Evolutionary conservation across 2,329 filamentous ascomycete genomes (phyloP).

Genomic region (Bipolaris bicolor): DNA sequence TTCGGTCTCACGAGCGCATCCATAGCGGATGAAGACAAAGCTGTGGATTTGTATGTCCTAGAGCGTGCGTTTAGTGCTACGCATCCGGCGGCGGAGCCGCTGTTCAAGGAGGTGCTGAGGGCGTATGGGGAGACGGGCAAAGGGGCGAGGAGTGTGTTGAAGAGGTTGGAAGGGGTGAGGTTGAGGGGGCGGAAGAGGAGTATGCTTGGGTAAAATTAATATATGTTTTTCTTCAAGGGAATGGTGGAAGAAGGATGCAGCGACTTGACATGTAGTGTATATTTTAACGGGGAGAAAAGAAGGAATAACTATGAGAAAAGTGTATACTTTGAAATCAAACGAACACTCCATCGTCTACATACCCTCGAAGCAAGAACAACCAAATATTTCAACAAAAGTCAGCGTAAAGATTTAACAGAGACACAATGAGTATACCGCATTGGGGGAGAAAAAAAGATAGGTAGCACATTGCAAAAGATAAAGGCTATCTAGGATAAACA

Average conservation of each 20-base stretch:
- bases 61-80: slow-evolving; percentile 95
- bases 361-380: too few species aligned
- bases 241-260: too few species aligned
- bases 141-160: slow-evolving; percentile 75
- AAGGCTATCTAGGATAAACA: too few species aligned
- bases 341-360: too few species aligned
- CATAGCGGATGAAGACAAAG: slow-evolving; percentile 85
- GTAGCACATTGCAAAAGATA: background rate
- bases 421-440: too few species aligned
- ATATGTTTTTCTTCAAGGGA: background rate
- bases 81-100: slow-evolving; percentile 80
- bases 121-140: slow-evolving; percentile 77
- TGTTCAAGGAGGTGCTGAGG: slow-evolving; percentile 75
- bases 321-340: too few species aligned
- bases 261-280: too few species aligned
- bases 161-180: slow-evolving; percentile 86
- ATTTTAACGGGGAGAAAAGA: too few species aligned
- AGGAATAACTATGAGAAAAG: too few species aligned
- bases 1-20: slow-evolving; percentile 88
- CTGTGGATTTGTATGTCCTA: slow-evolving; percentile 94
- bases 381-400: too few species aligned
- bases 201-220: slow-evolving; percentile 78
- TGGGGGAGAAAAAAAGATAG: background rate
- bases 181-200: slow-evolving; percentile 94
- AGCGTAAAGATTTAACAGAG: too few species aligned